Base-by-base conservation (phyloP, 345 rosid genomes). In the Barbarea vulgaris region DNA sequence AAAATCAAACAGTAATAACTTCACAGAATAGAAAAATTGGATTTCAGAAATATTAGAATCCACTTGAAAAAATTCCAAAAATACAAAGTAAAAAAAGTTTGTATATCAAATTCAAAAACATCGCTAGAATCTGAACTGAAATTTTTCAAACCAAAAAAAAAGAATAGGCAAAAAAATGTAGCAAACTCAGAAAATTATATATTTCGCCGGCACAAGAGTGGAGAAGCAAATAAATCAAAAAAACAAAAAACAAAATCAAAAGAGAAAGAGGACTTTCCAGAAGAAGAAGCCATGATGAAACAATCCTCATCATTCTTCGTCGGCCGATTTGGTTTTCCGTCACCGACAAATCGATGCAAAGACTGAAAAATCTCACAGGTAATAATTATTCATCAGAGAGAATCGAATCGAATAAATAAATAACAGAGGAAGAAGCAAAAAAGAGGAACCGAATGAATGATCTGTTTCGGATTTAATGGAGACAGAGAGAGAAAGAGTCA, bases 201-300 rank as follows among this genome's bases (percentile, higher is more conserved):
- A 30, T 21, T 52, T 34, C 9, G 9, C 34, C 34, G 44, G 15
- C 57, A 73, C 11, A 21, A 21, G n/a, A 55, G 12, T 22, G 50
- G 34, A 44, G 65, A 65, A 65, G 9, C 7, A 74, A 12, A 46
- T 54, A 13, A n/a, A 53, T 33, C 3, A 6, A 51, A 9, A 63
- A 0, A 24, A 9, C 3, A 18, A 24, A 2, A 5, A 69, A 12
- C 0, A 1, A 9, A 4, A 10, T 19, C 48, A 17, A 44, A 21
- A 51, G 14, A 33, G 25, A 41, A 14, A 17, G 61, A 37, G 3
- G 36, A 30, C 82, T 80, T 72, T 72, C 91, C 88, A 85, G 89
- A 75, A 72, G 39, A 46, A 86, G 72, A 64, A 77, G 59, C 21
- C 27, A 63, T 24, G 58, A 63, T 24, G 58, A 39, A 41, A 37